Percentiles rank a stretch among this genome's conserved stretches.
Conservation (phyloP, 1,284 basidiomycete genomes). For the Schizophyllum amplum region DNA sequence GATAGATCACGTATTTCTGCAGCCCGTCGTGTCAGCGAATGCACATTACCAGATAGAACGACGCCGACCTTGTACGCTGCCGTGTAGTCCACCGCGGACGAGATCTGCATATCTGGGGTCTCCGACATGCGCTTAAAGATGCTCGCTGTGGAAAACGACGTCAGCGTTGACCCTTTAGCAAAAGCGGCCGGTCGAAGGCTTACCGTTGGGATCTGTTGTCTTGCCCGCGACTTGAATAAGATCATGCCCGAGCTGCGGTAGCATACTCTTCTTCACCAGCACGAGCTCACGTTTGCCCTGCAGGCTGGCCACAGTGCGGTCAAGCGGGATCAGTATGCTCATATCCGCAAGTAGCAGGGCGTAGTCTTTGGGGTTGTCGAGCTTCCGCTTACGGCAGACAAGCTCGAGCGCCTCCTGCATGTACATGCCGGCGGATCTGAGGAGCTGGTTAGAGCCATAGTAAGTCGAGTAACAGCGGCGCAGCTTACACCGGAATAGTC, state of each 20-base stretch:
- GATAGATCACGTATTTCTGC: conserved; percentile 89
- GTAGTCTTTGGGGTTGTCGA: conserved; percentile 74
- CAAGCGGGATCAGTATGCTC: conserved; percentile 84
- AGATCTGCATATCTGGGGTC: conserved; percentile 53
- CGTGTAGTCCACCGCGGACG: conserved; percentile 52
- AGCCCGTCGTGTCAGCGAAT: conserved; percentile 3
- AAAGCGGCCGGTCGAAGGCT: conserved; percentile 16
- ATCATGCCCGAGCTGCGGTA: conserved; percentile 49
- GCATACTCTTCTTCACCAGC: conserved; percentile 73
- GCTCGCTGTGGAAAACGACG: conserved; percentile 48
- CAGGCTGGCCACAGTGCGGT: conserved; percentile 91
- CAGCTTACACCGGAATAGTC: conserved; percentile 78
- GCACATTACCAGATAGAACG: neutral
- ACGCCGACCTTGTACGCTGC: conserved; percentile 73
- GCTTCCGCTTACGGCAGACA: conserved; percentile 69
- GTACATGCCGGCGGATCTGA: conserved; percentile 89
- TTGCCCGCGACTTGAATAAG: conserved; percentile 53
- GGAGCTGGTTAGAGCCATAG: conserved; percentile 2
- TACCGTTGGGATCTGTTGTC: conserved; percentile 89
- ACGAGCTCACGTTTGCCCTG: conserved; percentile 83
- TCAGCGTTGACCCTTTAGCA: neutral
- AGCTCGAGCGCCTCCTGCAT: conserved; percentile 92
- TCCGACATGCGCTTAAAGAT: conserved; percentile 86
- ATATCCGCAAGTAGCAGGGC: conserved; percentile 73
- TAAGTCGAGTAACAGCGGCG: neutral